These are phyloP conservation scores for Globisporangium takayamanum DNA, from an alignment of 352 stramenopile species.

Conservation along the genomic window DNA sequence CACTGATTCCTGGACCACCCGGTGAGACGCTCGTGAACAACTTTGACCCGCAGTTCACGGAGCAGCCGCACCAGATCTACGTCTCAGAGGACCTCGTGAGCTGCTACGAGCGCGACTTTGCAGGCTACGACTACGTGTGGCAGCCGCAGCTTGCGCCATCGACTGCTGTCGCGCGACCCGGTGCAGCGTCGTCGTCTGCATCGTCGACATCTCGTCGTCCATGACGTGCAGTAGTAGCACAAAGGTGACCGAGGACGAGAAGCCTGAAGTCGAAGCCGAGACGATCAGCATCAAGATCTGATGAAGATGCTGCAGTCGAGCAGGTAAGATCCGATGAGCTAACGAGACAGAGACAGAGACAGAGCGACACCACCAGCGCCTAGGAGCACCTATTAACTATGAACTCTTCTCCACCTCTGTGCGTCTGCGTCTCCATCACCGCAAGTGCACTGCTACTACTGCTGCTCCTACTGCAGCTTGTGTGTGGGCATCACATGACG, in stretches of 20 bases:
- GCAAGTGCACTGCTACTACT: no score
- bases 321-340: neutral
- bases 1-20: constrained; percentile 52
- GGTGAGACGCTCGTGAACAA: constrained; percentile 76
- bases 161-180: neutral
- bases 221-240: constrained; percentile 25
- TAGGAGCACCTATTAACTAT: constrained; percentile 13
- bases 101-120: constrained; percentile 75
- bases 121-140: constrained; percentile 78
- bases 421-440: no score
- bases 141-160: constrained; percentile 3
- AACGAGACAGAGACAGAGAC: constrained; percentile 5
- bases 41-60: constrained; percentile 83
- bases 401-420: constrained; percentile 6
- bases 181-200: neutral
- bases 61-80: constrained; percentile 79
- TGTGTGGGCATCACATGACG: constrained; percentile 28
- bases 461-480: neutral
- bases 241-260: constrained; percentile 34
- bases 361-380: neutral
- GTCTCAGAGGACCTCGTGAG: constrained; percentile 55
- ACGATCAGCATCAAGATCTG: constrained; percentile 61
- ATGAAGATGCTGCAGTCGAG: constrained; percentile 1
- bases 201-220: neutral
- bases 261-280: constrained; percentile 47